Percentiles rank a stretch among this genome's conserved stretches.
Conservation (phyloP, 768 basidiomycete genomes). For the Leccinum boreale region DNA sequence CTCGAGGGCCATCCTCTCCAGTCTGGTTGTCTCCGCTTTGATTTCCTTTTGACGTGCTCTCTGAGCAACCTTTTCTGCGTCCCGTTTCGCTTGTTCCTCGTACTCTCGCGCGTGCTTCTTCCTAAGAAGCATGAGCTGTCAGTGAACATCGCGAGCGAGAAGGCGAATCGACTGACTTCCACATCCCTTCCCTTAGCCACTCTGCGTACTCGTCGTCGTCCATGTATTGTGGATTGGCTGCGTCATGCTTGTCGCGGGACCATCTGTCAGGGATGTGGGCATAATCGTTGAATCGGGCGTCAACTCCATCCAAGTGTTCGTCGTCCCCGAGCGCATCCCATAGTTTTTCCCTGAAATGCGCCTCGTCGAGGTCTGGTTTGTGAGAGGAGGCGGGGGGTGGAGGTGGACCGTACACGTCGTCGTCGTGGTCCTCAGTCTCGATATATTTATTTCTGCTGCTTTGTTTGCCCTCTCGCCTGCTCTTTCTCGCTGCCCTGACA, state of each 20-base stretch:
- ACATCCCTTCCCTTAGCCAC: constrained; percentile 86
- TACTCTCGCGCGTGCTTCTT: constrained; percentile 66
- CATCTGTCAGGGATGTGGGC: constrained; percentile 74
- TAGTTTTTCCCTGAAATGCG: constrained; percentile 69
- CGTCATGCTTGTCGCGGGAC: constrained; percentile 43
- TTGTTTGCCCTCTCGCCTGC: not conserved
- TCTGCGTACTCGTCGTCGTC: constrained; percentile 87
- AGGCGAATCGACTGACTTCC: constrained; percentile 47
- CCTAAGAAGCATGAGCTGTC: constrained; percentile 34
- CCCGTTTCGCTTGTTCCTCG: constrained; percentile 55
- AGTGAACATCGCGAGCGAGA: not conserved
- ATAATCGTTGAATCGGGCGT: constrained; percentile 64
- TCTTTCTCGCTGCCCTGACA: constrained; percentile 22
- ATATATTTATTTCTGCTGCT: constrained; percentile 4
- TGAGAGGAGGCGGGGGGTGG: constrained; percentile 22
- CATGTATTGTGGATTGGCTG: constrained; percentile 49
- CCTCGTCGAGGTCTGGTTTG: constrained; percentile 55
- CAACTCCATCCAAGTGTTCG: constrained; percentile 59
- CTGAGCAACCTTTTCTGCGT: constrained; percentile 51
- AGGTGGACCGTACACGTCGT: constrained; percentile 23
- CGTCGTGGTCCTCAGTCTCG: not conserved
- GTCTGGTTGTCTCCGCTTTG: constrained; percentile 48
- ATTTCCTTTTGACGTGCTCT: constrained; percentile 52
- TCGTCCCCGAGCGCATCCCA: constrained; percentile 72
- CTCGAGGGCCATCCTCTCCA: constrained; percentile 51